Base-by-base conservation (phyloP, 805 yeast genomes). In the Clavispora fructus region DNA sequence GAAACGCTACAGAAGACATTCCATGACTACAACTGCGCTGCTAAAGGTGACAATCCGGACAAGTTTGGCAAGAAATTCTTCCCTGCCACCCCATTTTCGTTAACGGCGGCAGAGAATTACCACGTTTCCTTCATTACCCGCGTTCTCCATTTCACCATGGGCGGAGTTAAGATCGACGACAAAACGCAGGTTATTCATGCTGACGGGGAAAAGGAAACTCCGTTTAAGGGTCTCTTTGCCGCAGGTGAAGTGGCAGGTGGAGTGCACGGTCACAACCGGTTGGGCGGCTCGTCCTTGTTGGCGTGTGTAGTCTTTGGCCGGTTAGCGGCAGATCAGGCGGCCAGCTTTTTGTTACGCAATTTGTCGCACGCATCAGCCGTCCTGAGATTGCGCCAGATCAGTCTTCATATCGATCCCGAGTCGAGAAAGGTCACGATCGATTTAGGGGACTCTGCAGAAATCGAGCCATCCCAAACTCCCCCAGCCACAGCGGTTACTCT, bases 91-190 rank as follows among this genome's bases (percentile, higher is more conserved):
- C 82, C 82, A 7, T 65, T 75, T 44, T 58, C 55, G 28, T 66
- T 61, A 46, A 46, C 54, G 7, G 39, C 52, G 4, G 64, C 67
- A 8, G 64, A 68, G 16, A 59, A 58, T 31, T 77, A 76, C 54
- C 76, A 78, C 52, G 79, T 77, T 23, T 76, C 83, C 1, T 74
- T 68, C 49, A 70, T 79, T 39, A 77, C 83, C 6, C 69, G 85
- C 32, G 80, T 78, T 16, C 73, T 82, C 32, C 87, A 82, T 60
- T 82, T 80, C 61, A 79, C 87, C 8, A 82, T 81, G 86, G 88
- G 89, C 19, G 88, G 89, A 41, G 78, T 80, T 6, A 73, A 74
- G 59, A 78, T 80, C 46, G 71, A 79, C 56, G 75, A 69, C 23
- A 56, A 69, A 37, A 65, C 78, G 0, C 73, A 47, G 60, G 74